Evolutionary conservation across 2,329 filamentous ascomycete species (phyloP).

Genomic region (Alternaria atra): DNA sequence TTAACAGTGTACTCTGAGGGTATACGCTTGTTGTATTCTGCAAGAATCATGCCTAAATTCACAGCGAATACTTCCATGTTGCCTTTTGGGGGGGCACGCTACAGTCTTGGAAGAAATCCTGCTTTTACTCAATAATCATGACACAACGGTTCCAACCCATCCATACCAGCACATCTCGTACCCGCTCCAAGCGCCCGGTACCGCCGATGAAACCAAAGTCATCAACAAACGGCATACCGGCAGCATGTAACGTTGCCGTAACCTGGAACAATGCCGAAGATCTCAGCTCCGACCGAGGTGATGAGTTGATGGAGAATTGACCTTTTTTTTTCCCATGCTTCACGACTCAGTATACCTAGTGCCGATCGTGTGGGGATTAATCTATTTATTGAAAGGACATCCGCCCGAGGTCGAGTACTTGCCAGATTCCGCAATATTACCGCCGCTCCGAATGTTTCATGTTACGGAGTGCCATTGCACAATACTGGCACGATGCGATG

Average conservation of each 20-base stretch:
- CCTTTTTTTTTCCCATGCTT: not conserved
- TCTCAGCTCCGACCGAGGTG: not conserved
- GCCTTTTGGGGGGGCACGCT: not conserved
- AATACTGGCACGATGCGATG: not conserved
- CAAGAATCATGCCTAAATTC: too few relatives aligned
- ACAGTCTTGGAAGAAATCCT: not conserved
- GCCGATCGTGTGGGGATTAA: constrained; percentile 1
- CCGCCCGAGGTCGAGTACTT: too few relatives aligned
- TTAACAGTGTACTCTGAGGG: too few relatives aligned
- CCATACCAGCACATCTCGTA: not conserved
- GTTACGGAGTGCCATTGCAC: constrained; percentile 1
- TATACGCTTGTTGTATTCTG: too few relatives aligned
- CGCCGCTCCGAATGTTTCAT: constrained; percentile 17
- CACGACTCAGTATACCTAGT: not conserved
- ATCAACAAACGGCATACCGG: not conserved
- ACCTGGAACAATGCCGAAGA: not conserved
- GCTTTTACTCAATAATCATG: not conserved
- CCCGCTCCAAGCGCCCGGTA: not conserved
- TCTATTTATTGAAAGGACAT: not conserved
- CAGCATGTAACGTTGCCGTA: not conserved
- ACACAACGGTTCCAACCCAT: not conserved
- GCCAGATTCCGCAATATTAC: not conserved
- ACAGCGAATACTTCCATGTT: too few relatives aligned
- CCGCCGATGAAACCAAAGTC: not conserved
- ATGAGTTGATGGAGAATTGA: not conserved